Percentiles rank a stretch among this genome's conserved stretches.
Evolutionary conservation across 306 rosid genomes (phyloP).

Genomic region (Morella rubra): DNA sequence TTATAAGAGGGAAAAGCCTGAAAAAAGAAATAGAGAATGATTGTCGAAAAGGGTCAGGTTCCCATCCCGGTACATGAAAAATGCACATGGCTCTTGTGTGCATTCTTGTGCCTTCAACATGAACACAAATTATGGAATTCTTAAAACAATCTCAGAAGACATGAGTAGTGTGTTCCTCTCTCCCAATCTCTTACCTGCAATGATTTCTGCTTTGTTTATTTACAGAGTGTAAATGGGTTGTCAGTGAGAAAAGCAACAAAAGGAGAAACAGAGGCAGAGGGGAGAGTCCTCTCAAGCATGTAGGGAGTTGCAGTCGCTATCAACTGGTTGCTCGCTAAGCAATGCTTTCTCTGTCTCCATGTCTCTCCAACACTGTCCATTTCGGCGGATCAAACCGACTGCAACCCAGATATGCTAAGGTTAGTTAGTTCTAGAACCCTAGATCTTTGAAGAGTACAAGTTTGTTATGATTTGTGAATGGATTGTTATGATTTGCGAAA

Average conservation of each 20-base stretch:
- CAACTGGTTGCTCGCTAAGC: slow-evolving; percentile 27
- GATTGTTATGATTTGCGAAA: too few species aligned
- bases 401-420: too few species aligned
- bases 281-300: slow-evolving; percentile 22
- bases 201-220: slow-evolving; percentile 20
- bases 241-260: slow-evolving; percentile 28
- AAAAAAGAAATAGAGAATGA: slow-evolving; percentile 36
- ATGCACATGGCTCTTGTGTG: slow-evolving; percentile 47
- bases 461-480: too few species aligned
- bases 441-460: too few species aligned
- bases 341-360: slow-evolving; percentile 26
- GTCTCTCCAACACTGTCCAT: too few species aligned
- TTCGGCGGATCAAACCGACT: too few species aligned
- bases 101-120: slow-evolving; percentile 8
- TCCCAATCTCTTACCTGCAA: slow-evolving; percentile 20
- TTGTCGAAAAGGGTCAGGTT: slow-evolving; percentile 41
- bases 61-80: slow-evolving; percentile 46
- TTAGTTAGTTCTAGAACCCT: too few species aligned
- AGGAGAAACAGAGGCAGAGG: slow-evolving; percentile 14
- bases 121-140: background rate
- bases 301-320: slow-evolving; percentile 27
- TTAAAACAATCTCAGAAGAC: background rate
- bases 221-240: slow-evolving; percentile 53
- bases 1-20: slow-evolving; percentile 28
- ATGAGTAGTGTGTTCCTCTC: background rate